Percentiles rank a stretch among this genome's conserved stretches.
phyloP scores from a whole-genome alignment of 202 grass and related monocot genomes.

The Digitaria exilis region DNA sequence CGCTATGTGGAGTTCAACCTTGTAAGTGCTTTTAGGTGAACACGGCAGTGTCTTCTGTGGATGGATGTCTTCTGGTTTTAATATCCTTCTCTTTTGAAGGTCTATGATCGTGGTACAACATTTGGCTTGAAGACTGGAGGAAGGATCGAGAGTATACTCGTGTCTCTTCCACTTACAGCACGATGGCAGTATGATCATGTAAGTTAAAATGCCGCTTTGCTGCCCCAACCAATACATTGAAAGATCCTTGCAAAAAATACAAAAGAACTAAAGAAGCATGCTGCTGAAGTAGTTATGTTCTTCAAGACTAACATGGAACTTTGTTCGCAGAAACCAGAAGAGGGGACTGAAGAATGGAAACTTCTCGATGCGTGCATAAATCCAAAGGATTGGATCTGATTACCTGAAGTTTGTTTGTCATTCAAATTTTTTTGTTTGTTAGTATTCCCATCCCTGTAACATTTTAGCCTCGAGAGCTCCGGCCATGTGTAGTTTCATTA shows the following conservation, averaged over 20 bases:
- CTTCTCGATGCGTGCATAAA: conserved; percentile 95
- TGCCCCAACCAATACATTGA: too few relatives aligned
- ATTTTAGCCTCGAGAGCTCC: neutral
- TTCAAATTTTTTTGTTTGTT: conserved; percentile 3
- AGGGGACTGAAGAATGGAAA: conserved; percentile 94
- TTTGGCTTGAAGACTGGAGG: conserved; percentile 98
- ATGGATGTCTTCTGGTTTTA: neutral
- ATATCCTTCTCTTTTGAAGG: conserved; percentile 46
- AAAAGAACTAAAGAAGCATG: neutral
- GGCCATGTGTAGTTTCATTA: conserved; percentile 39
- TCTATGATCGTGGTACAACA: conserved; percentile 96
- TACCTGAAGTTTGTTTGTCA: neutral
- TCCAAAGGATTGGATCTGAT: conserved; percentile 89
- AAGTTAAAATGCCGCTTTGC: conserved; percentile 34
- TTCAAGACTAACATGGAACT: neutral
- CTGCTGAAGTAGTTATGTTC: neutral
- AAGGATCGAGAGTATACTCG: conserved; percentile 96
- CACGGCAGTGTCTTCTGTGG: neutral
- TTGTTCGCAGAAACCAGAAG: conserved; percentile 67
- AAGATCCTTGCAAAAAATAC: neutral
- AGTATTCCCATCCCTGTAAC: conserved; percentile 3
- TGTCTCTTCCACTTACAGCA: conserved; percentile 86
- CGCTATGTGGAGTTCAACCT: conserved; percentile 99
- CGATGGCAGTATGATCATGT: conserved; percentile 98
- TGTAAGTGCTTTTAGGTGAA: conserved; percentile 45